These are phyloP conservation scores for Psidium guajava DNA, from an alignment of 345 rosid genomes.

Conservation along the genomic window DNA sequence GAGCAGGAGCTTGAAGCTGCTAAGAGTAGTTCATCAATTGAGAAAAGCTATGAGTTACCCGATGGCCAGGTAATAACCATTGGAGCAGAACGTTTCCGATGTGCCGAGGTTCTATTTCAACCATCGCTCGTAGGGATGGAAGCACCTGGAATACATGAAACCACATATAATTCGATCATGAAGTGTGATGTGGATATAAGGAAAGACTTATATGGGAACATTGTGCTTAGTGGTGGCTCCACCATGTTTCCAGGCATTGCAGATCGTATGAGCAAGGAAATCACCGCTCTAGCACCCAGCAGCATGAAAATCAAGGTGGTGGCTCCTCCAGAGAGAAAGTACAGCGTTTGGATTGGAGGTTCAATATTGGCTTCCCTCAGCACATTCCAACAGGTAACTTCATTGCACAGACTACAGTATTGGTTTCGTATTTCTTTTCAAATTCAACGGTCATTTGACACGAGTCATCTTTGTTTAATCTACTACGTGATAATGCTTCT, in stretches of 20 bases:
- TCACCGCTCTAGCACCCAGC: constrained; percentile 23
- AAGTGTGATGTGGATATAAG: constrained; percentile 25
- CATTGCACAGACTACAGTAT: neutral
- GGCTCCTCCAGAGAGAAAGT: constrained; percentile 26
- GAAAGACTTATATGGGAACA: constrained; percentile 22
- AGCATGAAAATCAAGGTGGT: constrained; percentile 27
- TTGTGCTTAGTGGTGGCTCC: constrained; percentile 22
- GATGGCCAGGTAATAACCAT: constrained; percentile 27
- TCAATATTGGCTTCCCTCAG: constrained; percentile 23
- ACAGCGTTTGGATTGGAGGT: constrained; percentile 27
- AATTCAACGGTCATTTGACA: neutral
- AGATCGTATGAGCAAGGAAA: constrained; percentile 27
- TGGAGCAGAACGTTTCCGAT: constrained; percentile 23
- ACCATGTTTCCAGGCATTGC: constrained; percentile 28
- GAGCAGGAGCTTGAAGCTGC: constrained; percentile 28
- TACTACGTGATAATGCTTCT: neutral
- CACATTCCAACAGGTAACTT: constrained; percentile 25
- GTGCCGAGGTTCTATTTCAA: constrained; percentile 27
- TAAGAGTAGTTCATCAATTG: constrained; percentile 21
- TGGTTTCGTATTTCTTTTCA: neutral
- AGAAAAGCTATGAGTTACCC: constrained; percentile 21
- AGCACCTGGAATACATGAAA: constrained; percentile 28
- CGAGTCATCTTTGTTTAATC: neutral
- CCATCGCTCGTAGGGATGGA: constrained; percentile 27
- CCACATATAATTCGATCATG: constrained; percentile 27